phyloP scores from a whole-genome alignment of 139 green algal species.

The Micractinium conductrix region DNA sequence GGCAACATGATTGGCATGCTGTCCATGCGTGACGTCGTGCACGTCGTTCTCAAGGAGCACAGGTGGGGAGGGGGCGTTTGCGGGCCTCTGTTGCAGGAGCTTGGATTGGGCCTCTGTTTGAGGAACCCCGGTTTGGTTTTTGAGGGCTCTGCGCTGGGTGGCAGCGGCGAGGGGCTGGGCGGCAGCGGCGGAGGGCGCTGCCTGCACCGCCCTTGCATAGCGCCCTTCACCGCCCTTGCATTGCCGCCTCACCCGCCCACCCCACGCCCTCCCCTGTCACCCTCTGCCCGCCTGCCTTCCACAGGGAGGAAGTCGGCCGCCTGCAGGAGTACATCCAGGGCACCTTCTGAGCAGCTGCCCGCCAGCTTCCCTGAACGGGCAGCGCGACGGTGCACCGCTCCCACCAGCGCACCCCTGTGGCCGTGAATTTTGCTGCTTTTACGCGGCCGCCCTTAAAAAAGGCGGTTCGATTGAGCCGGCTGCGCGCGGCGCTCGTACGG shows the following conservation, averaged over 20 bases:
- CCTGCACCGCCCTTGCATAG: not conserved
- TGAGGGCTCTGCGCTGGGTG: not conserved
- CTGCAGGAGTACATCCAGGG: constrained; percentile 72
- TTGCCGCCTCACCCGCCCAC: no score
- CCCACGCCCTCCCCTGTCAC: not conserved
- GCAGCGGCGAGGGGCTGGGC: not conserved
- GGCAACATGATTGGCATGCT: constrained; percentile 64
- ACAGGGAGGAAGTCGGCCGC: constrained; percentile 60
- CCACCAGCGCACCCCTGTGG: no score
- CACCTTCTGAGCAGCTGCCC: constrained; percentile 41
- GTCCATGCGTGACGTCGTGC: constrained; percentile 65
- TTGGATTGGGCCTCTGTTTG: not conserved
- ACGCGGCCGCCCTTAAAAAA: no score
- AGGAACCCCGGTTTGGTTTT: not conserved
- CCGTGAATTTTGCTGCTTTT: no score
- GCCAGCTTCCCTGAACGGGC: no score
- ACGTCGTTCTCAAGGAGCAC: constrained; percentile 64
- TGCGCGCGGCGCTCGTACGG: no score
- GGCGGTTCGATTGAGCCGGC: no score
- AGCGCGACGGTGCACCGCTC: no score
- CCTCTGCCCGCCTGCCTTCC: no score
- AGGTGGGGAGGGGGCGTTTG: not conserved
- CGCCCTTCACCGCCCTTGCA: not conserved
- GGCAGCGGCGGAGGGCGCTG: not conserved
- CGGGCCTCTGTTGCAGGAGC: not conserved